Evolutionary conservation across 2,329 filamentous ascomycete species (phyloP), one percentile per base, ranked within the genome.

Genomic region (Exophiala dermatitidis): DNA sequence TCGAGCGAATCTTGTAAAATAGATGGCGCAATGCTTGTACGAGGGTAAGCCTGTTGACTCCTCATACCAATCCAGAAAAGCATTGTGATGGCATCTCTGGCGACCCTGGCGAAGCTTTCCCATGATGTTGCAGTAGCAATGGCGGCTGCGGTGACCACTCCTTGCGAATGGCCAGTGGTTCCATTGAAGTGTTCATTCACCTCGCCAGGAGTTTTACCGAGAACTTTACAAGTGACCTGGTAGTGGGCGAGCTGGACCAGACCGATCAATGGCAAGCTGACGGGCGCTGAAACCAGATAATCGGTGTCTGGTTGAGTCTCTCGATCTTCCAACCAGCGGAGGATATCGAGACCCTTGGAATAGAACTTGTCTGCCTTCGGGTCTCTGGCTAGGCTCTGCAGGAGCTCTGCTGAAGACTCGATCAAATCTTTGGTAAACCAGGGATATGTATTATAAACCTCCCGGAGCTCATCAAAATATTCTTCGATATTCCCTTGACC

Each of bases 401-500:
- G 80, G 50, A 95, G 83, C 66, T 94, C 86, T 9, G 93, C 90
- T 5, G 90, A 85, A 28, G 83, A 80, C 30, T 80, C 79, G 66
- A 98, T 80, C 60, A 97, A 83, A 61, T 94, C 89, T 62, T 88
- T 86, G 3, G 96, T 83, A 62, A 98, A 94, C 30, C 86, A 86
- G 8, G 88, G 85, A 73, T 98, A 98, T 55, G 90, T 95, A 64
- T 78, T 83, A 75, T 91, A 91, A 54, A 97, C 81, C 69, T 95
- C 86, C 52, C 93, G 84, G 58, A 98, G 81, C 75, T 98, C 93
- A 63, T 98, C 91, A 66, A 98, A 98, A 74, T 98, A 98, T 74
- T 98, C 94, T 72, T 98, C 91, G 60, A 98, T 97, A 72, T 98
- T 98, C 64, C 93, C 93, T 71, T 98, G 93, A 4, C 93, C 93